phyloP scores from a whole-genome alignment of 257 asterid species.

The Solanum microdontum region DNA sequence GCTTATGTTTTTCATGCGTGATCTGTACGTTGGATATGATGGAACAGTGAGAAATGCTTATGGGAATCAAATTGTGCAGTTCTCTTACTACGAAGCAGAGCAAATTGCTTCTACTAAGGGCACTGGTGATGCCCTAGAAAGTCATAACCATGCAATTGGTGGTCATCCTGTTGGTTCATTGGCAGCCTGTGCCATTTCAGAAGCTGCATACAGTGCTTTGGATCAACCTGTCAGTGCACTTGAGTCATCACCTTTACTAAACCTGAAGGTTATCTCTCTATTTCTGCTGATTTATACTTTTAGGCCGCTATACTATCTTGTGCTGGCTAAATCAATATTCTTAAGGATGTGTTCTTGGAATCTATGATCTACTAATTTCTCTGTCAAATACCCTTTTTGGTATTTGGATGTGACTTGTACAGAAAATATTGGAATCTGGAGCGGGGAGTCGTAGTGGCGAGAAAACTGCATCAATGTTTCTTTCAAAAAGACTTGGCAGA shows the following conservation, averaged over 20 bases:
- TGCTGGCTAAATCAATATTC: neutral
- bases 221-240: slow-evolving; percentile 90
- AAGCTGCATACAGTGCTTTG: slow-evolving; percentile 93
- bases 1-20: slow-evolving; percentile 86
- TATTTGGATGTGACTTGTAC: slow-evolving; percentile 13
- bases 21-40: slow-evolving; percentile 61
- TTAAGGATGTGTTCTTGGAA: neutral
- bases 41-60: slow-evolving; percentile 76
- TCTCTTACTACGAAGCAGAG: slow-evolving; percentile 26
- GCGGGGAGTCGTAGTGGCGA: slow-evolving; percentile 48
- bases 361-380: neutral
- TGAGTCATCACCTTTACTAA: slow-evolving; percentile 76
- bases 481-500: slow-evolving; percentile 56
- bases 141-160: slow-evolving; percentile 11
- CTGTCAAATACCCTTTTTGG: neutral
- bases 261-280: slow-evolving; percentile 53
- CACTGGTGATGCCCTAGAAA: slow-evolving; percentile 5
- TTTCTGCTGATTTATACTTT: neutral
- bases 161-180: slow-evolving; percentile 90
- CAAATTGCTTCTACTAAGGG: neutral
- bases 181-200: slow-evolving; percentile 94
- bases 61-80: slow-evolving; percentile 80
- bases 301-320: neutral
- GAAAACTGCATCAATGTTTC: slow-evolving; percentile 66
- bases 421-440: slow-evolving; percentile 82